Evolutionary conservation across 108 stramenopile species (phyloP).

Genomic region (Conticribra weissflogii): DNA sequence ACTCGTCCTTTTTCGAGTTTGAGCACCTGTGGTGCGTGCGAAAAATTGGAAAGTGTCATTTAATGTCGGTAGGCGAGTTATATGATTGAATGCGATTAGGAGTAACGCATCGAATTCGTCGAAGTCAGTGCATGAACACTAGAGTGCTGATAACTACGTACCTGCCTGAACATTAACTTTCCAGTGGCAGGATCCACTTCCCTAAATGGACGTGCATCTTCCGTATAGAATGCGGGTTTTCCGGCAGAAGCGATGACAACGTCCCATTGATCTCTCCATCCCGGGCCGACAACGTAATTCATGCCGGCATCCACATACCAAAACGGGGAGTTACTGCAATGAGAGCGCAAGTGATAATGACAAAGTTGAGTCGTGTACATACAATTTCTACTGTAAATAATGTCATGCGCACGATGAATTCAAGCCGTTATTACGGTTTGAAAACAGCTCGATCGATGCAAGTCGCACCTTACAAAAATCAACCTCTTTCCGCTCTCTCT

Average conservation of each 20-base stretch:
- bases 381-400: too few relatives aligned
- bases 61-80: too few relatives aligned
- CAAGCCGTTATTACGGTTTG: too few relatives aligned
- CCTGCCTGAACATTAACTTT: slow-evolving; percentile 67
- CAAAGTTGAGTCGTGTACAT: background rate
- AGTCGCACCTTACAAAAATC: slow-evolving; percentile 70
- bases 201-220: slow-evolving; percentile 83
- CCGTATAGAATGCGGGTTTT: slow-evolving; percentile 95
- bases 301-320: slow-evolving; percentile 95
- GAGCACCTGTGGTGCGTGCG: slow-evolving; percentile 42
- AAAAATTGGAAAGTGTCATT: background rate
- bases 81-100: too few relatives aligned
- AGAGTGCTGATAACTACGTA: slow-evolving; percentile 12
- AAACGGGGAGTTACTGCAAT: slow-evolving; percentile 84
- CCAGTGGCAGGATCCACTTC: slow-evolving; percentile 68
- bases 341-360: slow-evolving; percentile 17
- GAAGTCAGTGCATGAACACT: background rate
- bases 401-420: too few relatives aligned
- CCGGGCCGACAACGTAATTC: slow-evolving; percentile 88
- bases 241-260: slow-evolving; percentile 85
- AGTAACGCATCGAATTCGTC: too few relatives aligned
- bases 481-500: slow-evolving; percentile 74
- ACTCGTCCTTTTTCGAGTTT: slow-evolving; percentile 60
- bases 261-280: slow-evolving; percentile 87
- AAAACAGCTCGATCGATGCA: too few relatives aligned